Conservation (phyloP, 305 asterid species). For the Andrographis paniculata region DNA sequence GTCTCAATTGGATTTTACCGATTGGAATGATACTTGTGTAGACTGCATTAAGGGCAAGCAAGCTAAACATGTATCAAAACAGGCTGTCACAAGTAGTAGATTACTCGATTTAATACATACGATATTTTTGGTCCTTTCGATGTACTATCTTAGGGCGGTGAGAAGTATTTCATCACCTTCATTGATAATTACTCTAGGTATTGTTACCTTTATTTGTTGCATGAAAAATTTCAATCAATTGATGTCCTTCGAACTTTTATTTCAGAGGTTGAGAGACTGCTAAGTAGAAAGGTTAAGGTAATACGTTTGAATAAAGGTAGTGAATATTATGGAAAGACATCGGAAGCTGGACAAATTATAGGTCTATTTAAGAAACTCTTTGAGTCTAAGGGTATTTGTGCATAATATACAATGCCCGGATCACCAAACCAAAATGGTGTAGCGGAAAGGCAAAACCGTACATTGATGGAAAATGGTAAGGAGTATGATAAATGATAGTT, state of each 20-base stretch:
- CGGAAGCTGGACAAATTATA: not conserved
- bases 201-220: slow-evolving; percentile 1
- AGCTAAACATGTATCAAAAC: not conserved
- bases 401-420: not conserved
- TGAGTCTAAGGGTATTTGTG: not conserved
- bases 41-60: slow-evolving; percentile 1
- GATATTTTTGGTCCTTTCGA: slow-evolving; percentile 3
- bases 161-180: slow-evolving; percentile 8
- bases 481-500: not conserved
- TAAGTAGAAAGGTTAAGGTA: not conserved
- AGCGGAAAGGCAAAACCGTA: slow-evolving; percentile 4
- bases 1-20: not conserved
- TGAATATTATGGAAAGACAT: not conserved
- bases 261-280: not conserved
- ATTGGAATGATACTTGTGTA: not conserved
- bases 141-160: slow-evolving; percentile 2
- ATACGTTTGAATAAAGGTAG: not conserved
- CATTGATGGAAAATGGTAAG: slow-evolving; percentile 4
- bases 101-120: slow-evolving; percentile 2
- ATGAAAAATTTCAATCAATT: slow-evolving; percentile 1
- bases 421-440: slow-evolving; percentile 8
- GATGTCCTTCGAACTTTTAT: not conserved
- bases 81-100: slow-evolving; percentile 1
- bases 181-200: slow-evolving; percentile 5
- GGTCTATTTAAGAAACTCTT: not conserved